Base-by-base conservation (phyloP, 1,284 basidiomycete genomes). In the Spongiforma sp. region DNA sequence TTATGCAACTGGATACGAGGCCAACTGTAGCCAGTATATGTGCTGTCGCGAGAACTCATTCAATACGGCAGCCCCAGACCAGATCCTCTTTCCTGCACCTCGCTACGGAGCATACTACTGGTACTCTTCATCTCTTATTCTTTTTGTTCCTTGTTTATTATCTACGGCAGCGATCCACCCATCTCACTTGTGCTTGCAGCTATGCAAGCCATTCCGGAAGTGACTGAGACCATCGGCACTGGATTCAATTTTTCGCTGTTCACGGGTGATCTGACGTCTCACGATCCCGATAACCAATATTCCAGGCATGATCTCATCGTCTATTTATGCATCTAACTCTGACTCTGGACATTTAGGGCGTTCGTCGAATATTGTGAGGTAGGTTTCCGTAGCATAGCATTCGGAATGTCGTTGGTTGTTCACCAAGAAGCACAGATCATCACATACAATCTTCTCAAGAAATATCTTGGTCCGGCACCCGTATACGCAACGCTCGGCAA, bases 251-350 rank as follows among this genome's bases (percentile, higher is more conserved):
- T 87, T 73, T 86, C 85, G 0, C 58, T 94, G 19, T 93, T 87
- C 71, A 94, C 92, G 0, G 93, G 93, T 19, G 93, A 94, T 72
- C 75, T 93, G 62, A 90, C 92, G 24, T 84, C 89, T 12, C 90
- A 92, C 69, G 90, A 93, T 72, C 70, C 82, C 4, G 88, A 89
- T 59, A 87, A 88, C 65, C 84, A 92, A 72, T 77, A 91, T 32
- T 89, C 87, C 19, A 82, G 86, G 85, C 84, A 61, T 37, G 70
- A 55, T 56, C 60, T 60, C n/a, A n/a, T n/a, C n/a, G n/a, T n/a
- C n/a, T n/a, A n/a, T n/a, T n/a, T n/a, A n/a, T n/a, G n/a, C n/a
- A n/a, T n/a, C n/a, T n/a, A n/a, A n/a, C n/a, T n/a, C 28, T 61
- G 11, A 68, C 28, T 17, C 59, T 57, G 28, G 36, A 56, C 21